Conservation (phyloP, 106 monocot genomes). For the Apostasia shenzhenica region DNA sequence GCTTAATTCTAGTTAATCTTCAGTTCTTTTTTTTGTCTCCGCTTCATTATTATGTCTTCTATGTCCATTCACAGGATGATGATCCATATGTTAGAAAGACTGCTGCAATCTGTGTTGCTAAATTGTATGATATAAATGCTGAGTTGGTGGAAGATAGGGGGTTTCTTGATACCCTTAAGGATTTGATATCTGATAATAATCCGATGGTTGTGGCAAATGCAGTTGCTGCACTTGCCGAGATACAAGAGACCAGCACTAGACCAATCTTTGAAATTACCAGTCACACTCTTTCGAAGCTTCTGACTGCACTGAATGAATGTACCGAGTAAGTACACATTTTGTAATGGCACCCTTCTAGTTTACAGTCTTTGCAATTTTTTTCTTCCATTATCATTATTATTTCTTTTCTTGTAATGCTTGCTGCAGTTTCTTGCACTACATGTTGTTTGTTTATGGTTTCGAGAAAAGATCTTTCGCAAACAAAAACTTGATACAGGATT, state of each 20-base stretch:
- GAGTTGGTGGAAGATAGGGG: constrained; percentile 97
- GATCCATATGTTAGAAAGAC: constrained; percentile 99
- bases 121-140: constrained; percentile 97
- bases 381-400: too few relatives aligned
- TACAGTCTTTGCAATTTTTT: too few relatives aligned
- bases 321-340: constrained; percentile 65
- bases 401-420: too few relatives aligned
- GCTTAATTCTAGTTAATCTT: background rate
- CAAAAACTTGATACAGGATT: too few relatives aligned
- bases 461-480: too few relatives aligned
- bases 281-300: constrained; percentile 85
- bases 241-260: constrained; percentile 75
- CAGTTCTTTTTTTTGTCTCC: background rate
- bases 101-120: constrained; percentile 93
- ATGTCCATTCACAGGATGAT: constrained; percentile 60
- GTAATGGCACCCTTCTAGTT: too few relatives aligned
- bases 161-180: constrained; percentile 87
- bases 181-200: constrained; percentile 98
- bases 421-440: too few relatives aligned
- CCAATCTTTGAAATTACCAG: constrained; percentile 93
- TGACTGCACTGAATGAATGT: constrained; percentile 98
- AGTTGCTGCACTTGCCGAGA: constrained; percentile 98
- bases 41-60: constrained; percentile 13
- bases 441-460: too few relatives aligned
- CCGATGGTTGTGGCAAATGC: constrained; percentile 99